Conservation (phyloP, 1,139 yeast species). For the Wickerhamomyces sp. region DNA sequence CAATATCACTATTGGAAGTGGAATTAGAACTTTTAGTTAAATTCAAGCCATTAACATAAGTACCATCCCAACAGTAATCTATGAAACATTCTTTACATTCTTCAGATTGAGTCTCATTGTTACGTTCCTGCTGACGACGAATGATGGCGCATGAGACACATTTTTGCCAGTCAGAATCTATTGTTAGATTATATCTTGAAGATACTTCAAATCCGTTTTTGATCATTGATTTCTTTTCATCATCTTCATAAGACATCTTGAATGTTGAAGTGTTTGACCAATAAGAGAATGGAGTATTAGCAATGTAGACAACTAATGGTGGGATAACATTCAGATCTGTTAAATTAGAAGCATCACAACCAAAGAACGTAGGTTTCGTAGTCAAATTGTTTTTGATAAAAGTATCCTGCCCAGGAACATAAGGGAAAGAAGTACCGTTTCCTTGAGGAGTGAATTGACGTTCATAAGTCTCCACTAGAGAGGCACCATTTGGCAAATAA, state of each 20-base stretch:
- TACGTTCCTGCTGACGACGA: constrained; percentile 76
- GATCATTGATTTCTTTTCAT: constrained; percentile 58
- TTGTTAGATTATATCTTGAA: constrained; percentile 67
- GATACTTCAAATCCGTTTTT: constrained; percentile 79
- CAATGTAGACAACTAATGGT: constrained; percentile 75
- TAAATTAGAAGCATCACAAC: constrained; percentile 71
- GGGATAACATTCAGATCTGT: constrained; percentile 52
- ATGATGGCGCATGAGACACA: constrained; percentile 90
- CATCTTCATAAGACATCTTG: constrained; percentile 55
- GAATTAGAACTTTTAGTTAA: constrained; percentile 1
- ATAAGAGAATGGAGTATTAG: constrained; percentile 68
- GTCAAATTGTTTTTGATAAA: constrained; percentile 55
- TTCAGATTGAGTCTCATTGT: constrained; percentile 55
- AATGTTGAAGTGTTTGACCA: constrained; percentile 71
- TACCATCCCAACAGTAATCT: constrained; percentile 82
- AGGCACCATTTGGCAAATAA: constrained; percentile 75
- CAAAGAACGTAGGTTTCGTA: constrained; percentile 74
- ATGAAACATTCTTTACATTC: constrained; percentile 73
- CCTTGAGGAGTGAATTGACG: constrained; percentile 67
- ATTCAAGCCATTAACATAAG: constrained; percentile 13
- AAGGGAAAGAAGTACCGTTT: constrained; percentile 68
- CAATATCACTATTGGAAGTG: constrained; percentile 6
- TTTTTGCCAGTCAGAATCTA: constrained; percentile 68
- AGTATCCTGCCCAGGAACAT: constrained; percentile 73
- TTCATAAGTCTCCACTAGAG: constrained; percentile 59